Percentiles rank a stretch among this genome's conserved stretches.
These are phyloP conservation scores for Fraxinus velutina DNA, from an alignment of 305 asterid species.

Conservation along the genomic window DNA sequence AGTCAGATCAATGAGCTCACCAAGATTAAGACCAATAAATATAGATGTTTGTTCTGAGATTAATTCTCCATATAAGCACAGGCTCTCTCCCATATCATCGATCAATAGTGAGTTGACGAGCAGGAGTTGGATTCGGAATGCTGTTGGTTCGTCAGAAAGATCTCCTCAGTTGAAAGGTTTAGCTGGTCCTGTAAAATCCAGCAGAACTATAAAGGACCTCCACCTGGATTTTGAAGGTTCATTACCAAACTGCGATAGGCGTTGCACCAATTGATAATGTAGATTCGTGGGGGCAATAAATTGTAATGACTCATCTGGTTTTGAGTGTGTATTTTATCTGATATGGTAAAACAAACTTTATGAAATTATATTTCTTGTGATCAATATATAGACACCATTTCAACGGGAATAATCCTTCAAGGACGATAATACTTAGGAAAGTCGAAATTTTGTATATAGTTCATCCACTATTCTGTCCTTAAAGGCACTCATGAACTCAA, in stretches of 20 bases:
- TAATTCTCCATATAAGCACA: conserved; percentile 75
- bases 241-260: conserved; percentile 22
- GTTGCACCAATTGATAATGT: conserved; percentile 15
- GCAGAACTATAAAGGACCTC: conserved; percentile 36
- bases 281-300: conserved; percentile 26
- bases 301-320: conserved; percentile 16
- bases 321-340: background rate
- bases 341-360: background rate
- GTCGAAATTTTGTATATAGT: background rate
- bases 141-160: conserved; percentile 42
- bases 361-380: background rate
- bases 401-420: background rate
- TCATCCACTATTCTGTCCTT: background rate
- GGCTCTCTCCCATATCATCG: conserved; percentile 82
- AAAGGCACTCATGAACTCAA: background rate
- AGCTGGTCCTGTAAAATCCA: conserved; percentile 58
- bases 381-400: background rate
- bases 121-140: conserved; percentile 54
- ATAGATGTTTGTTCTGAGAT: conserved; percentile 71
- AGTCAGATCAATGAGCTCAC: conserved; percentile 76
- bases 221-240: conserved; percentile 34
- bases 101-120: conserved; percentile 73
- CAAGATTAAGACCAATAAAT: conserved; percentile 66
- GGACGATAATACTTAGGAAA: background rate
- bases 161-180: conserved; percentile 64